Evolutionary conservation across 225 moss, liverwort and hornwort species (phyloP).

Genomic region (Neckera pumila): DNA sequence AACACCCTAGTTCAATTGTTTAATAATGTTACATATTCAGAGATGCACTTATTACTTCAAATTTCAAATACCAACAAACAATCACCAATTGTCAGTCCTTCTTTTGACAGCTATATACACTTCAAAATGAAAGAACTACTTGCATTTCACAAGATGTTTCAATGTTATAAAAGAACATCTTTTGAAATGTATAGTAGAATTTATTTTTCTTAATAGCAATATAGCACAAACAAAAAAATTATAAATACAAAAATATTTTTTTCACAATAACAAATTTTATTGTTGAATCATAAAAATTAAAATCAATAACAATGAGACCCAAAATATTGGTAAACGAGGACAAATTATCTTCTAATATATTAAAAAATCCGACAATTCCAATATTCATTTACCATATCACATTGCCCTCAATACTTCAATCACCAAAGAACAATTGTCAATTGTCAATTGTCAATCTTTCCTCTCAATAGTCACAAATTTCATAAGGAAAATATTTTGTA

Average conservation of each 20-base stretch:
- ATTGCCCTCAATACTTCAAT: too few species aligned
- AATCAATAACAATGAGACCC: background rate
- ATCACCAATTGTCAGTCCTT: background rate
- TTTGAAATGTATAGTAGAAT: accelerated
- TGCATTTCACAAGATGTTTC: background rate
- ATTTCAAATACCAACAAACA: background rate
- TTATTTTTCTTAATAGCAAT: too few species aligned
- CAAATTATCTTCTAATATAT: background rate
- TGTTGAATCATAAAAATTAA: background rate
- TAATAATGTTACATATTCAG: too few species aligned
- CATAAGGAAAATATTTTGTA: background rate
- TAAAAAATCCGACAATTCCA: accelerated
- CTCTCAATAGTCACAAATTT: background rate
- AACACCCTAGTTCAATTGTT: accelerated
- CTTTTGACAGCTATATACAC: background rate
- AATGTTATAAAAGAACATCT: too few species aligned
- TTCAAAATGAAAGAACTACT: background rate
- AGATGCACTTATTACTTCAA: background rate
- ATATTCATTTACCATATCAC: background rate
- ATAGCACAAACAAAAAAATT: too few species aligned
- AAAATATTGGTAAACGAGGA: too few species aligned
- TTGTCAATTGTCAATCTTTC: background rate
- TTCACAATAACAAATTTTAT: background rate
- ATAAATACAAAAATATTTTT: background rate
- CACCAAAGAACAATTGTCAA: background rate